Base-by-base conservation (phyloP, 2,329 filamentous ascomycete genomes). In the Apiospora aurea region DNA sequence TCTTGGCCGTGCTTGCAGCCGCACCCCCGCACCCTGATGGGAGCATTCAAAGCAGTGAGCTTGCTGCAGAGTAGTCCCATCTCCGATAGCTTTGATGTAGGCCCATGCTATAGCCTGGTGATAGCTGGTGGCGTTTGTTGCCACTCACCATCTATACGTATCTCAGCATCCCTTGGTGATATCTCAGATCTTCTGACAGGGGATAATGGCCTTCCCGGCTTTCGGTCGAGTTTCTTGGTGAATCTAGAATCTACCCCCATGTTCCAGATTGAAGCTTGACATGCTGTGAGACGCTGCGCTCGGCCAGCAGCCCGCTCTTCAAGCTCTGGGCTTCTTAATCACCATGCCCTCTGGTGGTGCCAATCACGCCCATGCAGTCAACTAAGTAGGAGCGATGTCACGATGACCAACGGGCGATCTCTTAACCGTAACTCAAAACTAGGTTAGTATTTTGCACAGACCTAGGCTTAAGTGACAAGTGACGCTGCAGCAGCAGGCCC, bases 141-240 rank as follows among this genome's bases (percentile, higher is more conserved):
- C n/a, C n/a, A 24, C 49, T n/a, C 26, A 26, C 49, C 2, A n/a
- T 8, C 21, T 21, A n/a, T n/a, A n/a, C 26, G 49, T 26, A 34
- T 24, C 57, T 5, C 10, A 38, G 10, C 29, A 64, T 41, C 57
- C 57, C 34, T 64, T 13, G 57, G 41, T 64, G 57, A 41, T 41
- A 64, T n/a, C 57, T 64, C 57, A 64, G 34, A 41, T 64, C 57
- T n/a, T n/a, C 34, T 41, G 57, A 64, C 57, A 41, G n/a, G 57
- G 57, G 16, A 16, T 38, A 8, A 16, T 38, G 2, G 14, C 21
- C 53, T 38, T 61, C 29, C 29, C 29, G 34, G 18, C 34, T 64
- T 64, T n/a, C 51, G 5, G 51, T 34, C 51, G 14, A 34, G 51
- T 29, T 57, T 18, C 29, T 38, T 38, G 53, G 26, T 61, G 53